Percentiles rank a stretch among this genome's conserved stretches.
phyloP scores from a whole-genome alignment of 139 green algal genomes.

The Tetradesmus lagerheimii region DNA sequence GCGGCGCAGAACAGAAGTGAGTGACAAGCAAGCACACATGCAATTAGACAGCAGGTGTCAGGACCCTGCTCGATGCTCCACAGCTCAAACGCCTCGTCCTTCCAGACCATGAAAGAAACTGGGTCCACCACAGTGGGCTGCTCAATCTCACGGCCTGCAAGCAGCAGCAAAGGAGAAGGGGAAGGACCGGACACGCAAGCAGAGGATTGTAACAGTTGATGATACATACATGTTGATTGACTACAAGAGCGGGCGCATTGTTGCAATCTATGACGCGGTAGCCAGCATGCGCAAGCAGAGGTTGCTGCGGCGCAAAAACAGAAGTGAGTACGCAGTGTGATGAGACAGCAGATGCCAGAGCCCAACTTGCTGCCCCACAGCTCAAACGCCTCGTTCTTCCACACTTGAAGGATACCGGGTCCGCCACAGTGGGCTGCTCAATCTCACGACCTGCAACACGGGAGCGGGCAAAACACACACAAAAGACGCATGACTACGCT shows the following conservation, averaged over 20 bases:
- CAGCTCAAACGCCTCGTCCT: slow-evolving; percentile 89
- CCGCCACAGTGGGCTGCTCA: slow-evolving; percentile 86
- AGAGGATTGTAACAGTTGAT: not conserved
- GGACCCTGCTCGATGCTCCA: slow-evolving; percentile 85
- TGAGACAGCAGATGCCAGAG: too few species aligned
- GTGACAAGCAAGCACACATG: too few species aligned
- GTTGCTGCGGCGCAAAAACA: not conserved
- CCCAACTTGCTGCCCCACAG: slow-evolving; percentile 77
- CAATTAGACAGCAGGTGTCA: too few species aligned
- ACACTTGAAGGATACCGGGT: slow-evolving; percentile 80
- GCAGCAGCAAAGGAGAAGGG: not conserved
- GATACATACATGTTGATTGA: too few species aligned
- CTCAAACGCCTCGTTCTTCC: slow-evolving; percentile 90
- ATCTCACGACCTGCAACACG: slow-evolving; percentile 77
- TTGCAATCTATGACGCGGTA: too few species aligned
- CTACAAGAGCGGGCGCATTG: too few species aligned
- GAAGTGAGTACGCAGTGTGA: too few species aligned
- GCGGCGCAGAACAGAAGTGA: too few species aligned
- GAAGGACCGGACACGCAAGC: not conserved
- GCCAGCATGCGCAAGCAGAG: too few species aligned
- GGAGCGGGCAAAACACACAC: too few species aligned
- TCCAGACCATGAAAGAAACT: slow-evolving; percentile 82
- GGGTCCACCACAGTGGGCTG: slow-evolving; percentile 88
- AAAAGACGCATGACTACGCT: too few species aligned
- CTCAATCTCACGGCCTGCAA: slow-evolving; percentile 81